Percentiles rank a stretch among this genome's conserved stretches.
Conservation (phyloP, 1,284 basidiomycete genomes). For the Cryptococcus amylolentus region DNA sequence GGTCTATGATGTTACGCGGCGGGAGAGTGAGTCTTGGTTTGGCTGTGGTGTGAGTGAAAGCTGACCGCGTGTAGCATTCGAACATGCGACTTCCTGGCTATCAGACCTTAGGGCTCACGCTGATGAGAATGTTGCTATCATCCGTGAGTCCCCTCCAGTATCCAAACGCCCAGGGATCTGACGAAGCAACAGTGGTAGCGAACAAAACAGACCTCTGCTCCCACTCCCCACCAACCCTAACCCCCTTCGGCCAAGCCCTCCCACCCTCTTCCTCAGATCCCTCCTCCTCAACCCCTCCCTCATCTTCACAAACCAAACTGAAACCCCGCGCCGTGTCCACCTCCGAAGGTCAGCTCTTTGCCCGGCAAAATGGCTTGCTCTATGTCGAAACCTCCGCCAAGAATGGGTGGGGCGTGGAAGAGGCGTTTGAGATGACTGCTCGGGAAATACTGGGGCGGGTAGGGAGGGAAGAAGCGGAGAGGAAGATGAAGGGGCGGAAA, state of each 20-base stretch:
- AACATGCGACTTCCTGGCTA: conserved; percentile 44
- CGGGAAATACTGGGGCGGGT: conserved; percentile 39
- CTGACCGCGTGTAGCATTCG: conserved; percentile 19
- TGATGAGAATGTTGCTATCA: conserved; percentile 45
- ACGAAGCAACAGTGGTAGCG: conserved; percentile 30
- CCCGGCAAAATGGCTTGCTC: conserved; percentile 39
- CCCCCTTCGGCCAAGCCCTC: conserved; percentile 32
- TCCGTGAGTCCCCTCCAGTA: conserved; percentile 24
- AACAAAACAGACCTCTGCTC: conserved; percentile 47
- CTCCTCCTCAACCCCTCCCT: conserved; percentile 9
- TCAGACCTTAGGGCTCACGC: conserved; percentile 40
- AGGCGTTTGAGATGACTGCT: conserved; percentile 46
- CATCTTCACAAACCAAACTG: conserved; percentile 9
- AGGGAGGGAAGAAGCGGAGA: conserved; percentile 26
- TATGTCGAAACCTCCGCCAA: conserved; percentile 47
- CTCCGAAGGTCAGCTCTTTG: conserved; percentile 37
- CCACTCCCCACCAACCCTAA: conserved; percentile 20
- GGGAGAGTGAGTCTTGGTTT: conserved; percentile 33
- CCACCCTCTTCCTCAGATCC: conserved; percentile 3
- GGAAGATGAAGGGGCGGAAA: conserved; percentile 8
- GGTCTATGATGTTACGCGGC: conserved; percentile 92
- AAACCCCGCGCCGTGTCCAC: conserved; percentile 28
- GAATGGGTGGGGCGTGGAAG: conserved; percentile 44
- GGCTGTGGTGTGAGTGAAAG: not conserved
- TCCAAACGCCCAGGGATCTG: not conserved